Conservation (phyloP, 2,329 filamentous ascomycete species). For the Epichloe amarillans region DNA sequence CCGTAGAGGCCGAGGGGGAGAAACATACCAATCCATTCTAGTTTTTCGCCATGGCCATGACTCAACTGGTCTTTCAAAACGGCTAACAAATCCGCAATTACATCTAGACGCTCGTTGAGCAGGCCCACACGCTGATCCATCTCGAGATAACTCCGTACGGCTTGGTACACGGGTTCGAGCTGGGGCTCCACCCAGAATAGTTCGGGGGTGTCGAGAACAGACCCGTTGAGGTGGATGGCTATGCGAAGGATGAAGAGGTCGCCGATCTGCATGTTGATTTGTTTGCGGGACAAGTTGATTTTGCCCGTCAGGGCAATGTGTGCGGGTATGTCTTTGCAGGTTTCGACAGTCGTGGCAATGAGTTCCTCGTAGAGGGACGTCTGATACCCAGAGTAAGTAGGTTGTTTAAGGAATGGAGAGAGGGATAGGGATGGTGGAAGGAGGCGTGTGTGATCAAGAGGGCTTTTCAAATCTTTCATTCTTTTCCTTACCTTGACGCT, state of each 20-base stretch:
- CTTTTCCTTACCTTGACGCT: slow-evolving; percentile 62
- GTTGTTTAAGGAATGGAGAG: neutral
- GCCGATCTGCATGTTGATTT: slow-evolving; percentile 99
- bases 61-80: slow-evolving; percentile 93
- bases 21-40: slow-evolving; percentile 74
- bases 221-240: slow-evolving; percentile 95
- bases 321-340: slow-evolving; percentile 82
- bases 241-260: slow-evolving; percentile 96
- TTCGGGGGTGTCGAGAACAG: slow-evolving; percentile 90
- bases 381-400: slow-evolving; percentile 25
- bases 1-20: neutral
- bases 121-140: slow-evolving; percentile 93
- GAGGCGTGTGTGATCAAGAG: neutral
- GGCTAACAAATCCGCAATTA: slow-evolving; percentile 84
- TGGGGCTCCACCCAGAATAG: slow-evolving; percentile 98
- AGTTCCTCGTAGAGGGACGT: slow-evolving; percentile 94
- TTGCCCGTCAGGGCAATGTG: slow-evolving; percentile 89
- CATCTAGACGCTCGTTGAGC: slow-evolving; percentile 70
- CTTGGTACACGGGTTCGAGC: slow-evolving; percentile 90
- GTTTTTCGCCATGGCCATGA: slow-evolving; percentile 78
- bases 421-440: neutral
- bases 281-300: slow-evolving; percentile 70
- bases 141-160: slow-evolving; percentile 87
- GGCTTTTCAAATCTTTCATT: neutral
- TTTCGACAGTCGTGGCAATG: slow-evolving; percentile 83